Conservation (phyloP, 345 rosid species). For the Murraya koenigii region DNA sequence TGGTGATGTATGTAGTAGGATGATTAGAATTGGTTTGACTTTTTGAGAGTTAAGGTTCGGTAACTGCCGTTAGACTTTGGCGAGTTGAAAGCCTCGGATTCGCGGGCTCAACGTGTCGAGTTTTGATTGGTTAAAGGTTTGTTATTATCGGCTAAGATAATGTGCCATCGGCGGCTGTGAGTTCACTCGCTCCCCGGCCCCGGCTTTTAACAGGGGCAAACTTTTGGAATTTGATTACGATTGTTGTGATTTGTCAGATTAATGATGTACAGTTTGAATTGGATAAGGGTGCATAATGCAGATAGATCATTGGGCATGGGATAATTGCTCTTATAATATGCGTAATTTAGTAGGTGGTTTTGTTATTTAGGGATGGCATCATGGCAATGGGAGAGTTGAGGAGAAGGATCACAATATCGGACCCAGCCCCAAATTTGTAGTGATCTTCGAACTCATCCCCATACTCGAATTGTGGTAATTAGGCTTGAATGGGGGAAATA, state of each 20-base stretch:
- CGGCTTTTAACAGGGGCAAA: not conserved
- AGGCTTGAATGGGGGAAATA: too few relatives aligned
- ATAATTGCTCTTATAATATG: not conserved
- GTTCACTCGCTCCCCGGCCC: too few relatives aligned
- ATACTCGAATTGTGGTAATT: too few relatives aligned
- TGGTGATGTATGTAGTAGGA: not conserved
- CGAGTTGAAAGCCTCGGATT: conserved; percentile 7
- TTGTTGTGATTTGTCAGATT: not conserved
- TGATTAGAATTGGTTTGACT: not conserved
- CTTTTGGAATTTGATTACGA: not conserved
- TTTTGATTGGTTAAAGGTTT: not conserved
- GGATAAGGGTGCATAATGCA: not conserved
- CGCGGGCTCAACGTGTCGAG: conserved; percentile 1
- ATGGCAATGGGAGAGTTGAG: too few relatives aligned
- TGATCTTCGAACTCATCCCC: too few relatives aligned
- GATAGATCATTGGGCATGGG: not conserved
- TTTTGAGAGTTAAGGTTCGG: conserved; percentile 22
- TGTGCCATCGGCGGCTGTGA: not conserved
- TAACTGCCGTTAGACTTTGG: conserved; percentile 22
- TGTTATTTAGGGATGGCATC: too few relatives aligned
- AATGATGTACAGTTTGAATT: not conserved
- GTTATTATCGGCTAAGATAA: conserved; percentile 22
- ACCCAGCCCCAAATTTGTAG: too few relatives aligned
- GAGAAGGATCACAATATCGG: too few relatives aligned
- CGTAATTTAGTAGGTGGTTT: too few relatives aligned